Evolutionary conservation across 1,284 basidiomycete genomes (phyloP).

Genomic region (Irpex lacteus): DNA sequence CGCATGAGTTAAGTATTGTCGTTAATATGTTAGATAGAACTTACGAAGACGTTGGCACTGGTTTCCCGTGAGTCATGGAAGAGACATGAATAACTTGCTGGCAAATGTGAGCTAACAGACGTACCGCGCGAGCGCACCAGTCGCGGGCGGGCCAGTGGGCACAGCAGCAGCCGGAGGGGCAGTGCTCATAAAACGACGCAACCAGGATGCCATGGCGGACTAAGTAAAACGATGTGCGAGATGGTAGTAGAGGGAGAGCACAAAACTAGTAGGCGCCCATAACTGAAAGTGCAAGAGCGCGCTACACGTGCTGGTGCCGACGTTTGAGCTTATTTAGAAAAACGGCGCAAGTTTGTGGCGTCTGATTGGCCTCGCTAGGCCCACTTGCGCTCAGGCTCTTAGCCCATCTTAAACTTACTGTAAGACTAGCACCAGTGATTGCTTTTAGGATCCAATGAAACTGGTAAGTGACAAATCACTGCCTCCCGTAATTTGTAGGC

Average conservation of each 20-base stretch:
- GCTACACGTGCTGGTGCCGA: constrained; percentile 3
- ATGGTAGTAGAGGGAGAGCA: background rate
- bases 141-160: constrained; percentile 9
- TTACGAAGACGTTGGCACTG: constrained; percentile 53
- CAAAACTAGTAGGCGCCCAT: background rate
- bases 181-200: constrained; percentile 34
- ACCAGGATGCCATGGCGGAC: constrained; percentile 31
- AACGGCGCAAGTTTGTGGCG: background rate
- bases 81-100: constrained; percentile 7
- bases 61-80: background rate
- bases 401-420: too few relatives aligned
- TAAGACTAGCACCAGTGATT: too few relatives aligned
- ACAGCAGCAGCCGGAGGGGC: constrained; percentile 25
- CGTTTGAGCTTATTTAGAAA: background rate
- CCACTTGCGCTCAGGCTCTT: too few relatives aligned
- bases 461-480: too few relatives aligned
- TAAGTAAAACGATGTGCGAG: background rate
- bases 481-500: too few relatives aligned
- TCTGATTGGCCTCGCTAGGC: too few relatives aligned
- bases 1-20: background rate
- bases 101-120: background rate
- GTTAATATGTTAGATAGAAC: constrained; percentile 7
- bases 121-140: background rate
- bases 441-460: too few relatives aligned
- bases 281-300: background rate